These are phyloP conservation scores for Xylariales sp. DNA, from an alignment of 2,329 filamentous ascomycete species.

Conservation along the genomic window DNA sequence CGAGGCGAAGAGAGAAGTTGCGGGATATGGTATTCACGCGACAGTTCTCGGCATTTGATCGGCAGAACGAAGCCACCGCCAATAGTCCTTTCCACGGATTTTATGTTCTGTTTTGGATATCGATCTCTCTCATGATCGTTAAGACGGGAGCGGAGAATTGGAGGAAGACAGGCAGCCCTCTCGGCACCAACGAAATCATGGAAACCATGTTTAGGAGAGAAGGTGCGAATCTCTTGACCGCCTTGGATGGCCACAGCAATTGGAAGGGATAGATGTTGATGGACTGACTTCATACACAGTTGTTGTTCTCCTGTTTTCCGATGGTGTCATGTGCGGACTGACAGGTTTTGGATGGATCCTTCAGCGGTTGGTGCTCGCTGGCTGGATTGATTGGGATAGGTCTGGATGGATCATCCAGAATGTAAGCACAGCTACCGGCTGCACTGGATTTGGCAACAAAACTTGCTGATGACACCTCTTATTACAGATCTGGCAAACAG, in stretches of 20 bases:
- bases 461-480: too few species aligned
- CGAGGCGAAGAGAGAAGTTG: conserved; percentile 28
- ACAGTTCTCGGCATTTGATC: conserved; percentile 71
- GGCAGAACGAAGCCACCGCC: conserved; percentile 59
- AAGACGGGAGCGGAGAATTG: conserved; percentile 67
- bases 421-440: conserved; percentile 36
- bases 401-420: conserved; percentile 72
- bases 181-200: conserved; percentile 70
- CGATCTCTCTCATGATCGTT: conserved; percentile 60
- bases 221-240: too few species aligned
- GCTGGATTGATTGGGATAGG: conserved; percentile 62
- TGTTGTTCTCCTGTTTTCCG: conserved; percentile 54
- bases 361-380: conserved; percentile 55
- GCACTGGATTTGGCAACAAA: too few species aligned
- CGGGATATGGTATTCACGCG: conserved; percentile 64
- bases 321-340: conserved; percentile 63
- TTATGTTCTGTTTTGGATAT: conserved; percentile 75
- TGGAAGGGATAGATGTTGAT: background rate
- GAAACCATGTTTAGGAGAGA: conserved; percentile 58
- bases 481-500: conserved; percentile 65
- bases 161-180: conserved; percentile 60
- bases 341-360: conserved; percentile 63
- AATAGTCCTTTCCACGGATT: conserved; percentile 75
- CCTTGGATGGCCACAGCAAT: too few species aligned
- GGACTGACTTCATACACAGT: conserved; percentile 25